Evolutionary conservation across 1,139 yeast species (phyloP), one percentile per base, ranked within the genome.

Genomic region (Zygoascus hellenicus): DNA sequence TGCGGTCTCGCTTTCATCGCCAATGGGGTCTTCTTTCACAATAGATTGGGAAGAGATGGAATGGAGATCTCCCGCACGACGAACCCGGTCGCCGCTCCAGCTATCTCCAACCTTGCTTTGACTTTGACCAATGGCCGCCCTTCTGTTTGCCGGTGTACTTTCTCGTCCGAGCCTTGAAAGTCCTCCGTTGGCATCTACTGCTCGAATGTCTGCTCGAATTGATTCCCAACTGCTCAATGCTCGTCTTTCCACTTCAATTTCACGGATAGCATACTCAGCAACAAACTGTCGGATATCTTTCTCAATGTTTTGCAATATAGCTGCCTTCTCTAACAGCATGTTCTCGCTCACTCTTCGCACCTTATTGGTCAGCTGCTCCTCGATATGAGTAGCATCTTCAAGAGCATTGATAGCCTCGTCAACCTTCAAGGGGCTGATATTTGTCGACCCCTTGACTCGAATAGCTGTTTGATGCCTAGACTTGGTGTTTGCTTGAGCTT

Each of bases 221-320:
- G 78, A 78, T 60, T 88, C 96, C 68, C 95, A 74, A 34, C 83
- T 76, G 50, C 81, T 77, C 49, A 92, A 72, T 40, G 87, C 80
- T 57, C 86, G 83, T 39, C 98, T 76, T 66, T 90, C 97, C 54
- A 83, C 86, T 51, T 88, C 96, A 42, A 92, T 89, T 59, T 82
- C 80, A 55, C 81, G 80, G 52, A 86, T 69, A 0, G 88, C 78
- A 53, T 77, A 81, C 42, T 72, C 75, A 51, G 80, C 80, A 47
- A 92, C 68, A 34, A 80, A 68, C 28, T 66, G 64, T 49, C 74
- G 74, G 38, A 88, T 61, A 58, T 77, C 80, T 2, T 60, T 55
- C 47, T 86, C 87, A 11, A 86, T 70, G 60, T 77, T 77, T 9
- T 68, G 65, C 37, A 79, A 56, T 39, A 83, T 75, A 47, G 80